Base-by-base conservation (phyloP, 805 yeast genomes). In the Suhomyces sp. region DNA sequence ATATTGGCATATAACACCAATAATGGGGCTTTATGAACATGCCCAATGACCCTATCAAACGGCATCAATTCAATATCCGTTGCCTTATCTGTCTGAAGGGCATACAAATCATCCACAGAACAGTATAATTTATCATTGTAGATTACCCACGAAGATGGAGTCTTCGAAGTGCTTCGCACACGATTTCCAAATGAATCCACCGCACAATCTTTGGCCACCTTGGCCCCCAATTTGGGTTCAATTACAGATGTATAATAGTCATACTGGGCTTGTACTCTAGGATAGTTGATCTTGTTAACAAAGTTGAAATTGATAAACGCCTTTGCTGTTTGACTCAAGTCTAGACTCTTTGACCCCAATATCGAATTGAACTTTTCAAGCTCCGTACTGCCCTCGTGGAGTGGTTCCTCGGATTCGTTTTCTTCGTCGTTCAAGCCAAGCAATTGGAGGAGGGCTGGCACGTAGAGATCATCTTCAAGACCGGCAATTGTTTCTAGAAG, bases 101-200 rank as follows among this genome's bases (percentile, higher is more conserved):
- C 95, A 56, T 77, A 93, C 1, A 88, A 72, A 38, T 83, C 95
- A 36, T 77, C 85, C 3, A 81, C 64, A 7, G 81, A 75, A 48
- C 88, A 80, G 50, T 81, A 82, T 2, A 70, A 54, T 17, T 68
- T 65, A 31, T 74, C 74, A 39, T 81, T 77, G 43, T 69, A 69
- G 38, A 63, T 51, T 6, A 79, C 54, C 74, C 85, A 81, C 1
- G 77, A 65, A 15, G 29, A n/a, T 42, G 41, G 25, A 37, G 37
- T 10, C 40, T 29, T 2, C 49, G 38, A 18, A 12, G 48, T 50
- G 36, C 18, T 38, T 42, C 10, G 48, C 32, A 33, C 56, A 36
- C 33, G 42, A 42, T 48, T 60, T 21, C 59, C 70, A 58, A 56
- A 68, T 4, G 54, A 56, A 40, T 54, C 70, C n/a, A 16, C 52